Conservation (phyloP, 2,329 filamentous ascomycete genomes). For the Phialocephala subalpina region DNA sequence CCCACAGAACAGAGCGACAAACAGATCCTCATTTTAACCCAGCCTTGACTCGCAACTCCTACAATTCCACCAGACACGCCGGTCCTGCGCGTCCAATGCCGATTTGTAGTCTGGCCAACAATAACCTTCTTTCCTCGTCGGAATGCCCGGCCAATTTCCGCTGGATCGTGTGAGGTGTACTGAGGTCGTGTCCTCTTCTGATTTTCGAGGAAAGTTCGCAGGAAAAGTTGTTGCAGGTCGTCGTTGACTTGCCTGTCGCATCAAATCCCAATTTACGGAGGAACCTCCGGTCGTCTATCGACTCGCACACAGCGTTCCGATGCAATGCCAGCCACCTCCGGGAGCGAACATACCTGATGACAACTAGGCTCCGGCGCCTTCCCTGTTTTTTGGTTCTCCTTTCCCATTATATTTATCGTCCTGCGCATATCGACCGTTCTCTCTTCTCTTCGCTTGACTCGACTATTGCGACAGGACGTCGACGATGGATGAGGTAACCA, state of each 20-base stretch:
- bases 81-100: not conserved
- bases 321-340: not conserved
- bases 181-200: not conserved
- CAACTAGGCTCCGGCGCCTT: not conserved
- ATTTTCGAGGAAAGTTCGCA: not conserved
- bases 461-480: not conserved
- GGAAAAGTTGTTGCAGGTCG: conserved; percentile 3
- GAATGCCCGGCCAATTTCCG: not conserved
- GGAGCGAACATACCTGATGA: not conserved
- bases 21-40: not conserved
- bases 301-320: not conserved
- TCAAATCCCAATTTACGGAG: conserved; percentile 16
- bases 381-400: not conserved
- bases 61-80: not conserved
- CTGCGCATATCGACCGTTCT: not conserved
- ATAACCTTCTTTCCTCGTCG: not conserved
- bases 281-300: conserved; percentile 14
- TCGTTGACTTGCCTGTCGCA: not conserved
- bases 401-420: not conserved
- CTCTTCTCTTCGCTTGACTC: not conserved
- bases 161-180: not conserved
- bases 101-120: not conserved
- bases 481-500: not conserved
- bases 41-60: not conserved
- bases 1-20: not conserved